Conservation (phyloP, 345 rosid species). For the Kandelia obovata region DNA sequence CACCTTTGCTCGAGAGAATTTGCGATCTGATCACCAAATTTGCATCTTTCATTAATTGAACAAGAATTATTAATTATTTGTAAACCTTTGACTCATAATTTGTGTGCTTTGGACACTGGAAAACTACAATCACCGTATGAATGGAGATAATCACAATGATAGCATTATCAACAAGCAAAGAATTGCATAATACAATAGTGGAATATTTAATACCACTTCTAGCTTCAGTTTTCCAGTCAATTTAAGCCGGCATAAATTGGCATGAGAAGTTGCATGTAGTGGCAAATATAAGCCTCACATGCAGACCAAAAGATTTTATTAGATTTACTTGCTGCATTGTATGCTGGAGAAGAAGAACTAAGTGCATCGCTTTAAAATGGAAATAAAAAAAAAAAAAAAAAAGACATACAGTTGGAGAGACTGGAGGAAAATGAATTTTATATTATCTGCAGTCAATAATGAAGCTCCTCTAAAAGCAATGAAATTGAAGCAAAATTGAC, state of each 20-base stretch:
- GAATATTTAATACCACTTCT: not conserved
- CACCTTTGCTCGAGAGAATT: slow-evolving; percentile 88
- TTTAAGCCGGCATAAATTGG: not conserved
- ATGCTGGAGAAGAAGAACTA: too few relatives aligned
- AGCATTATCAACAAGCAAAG: not conserved
- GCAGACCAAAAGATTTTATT: not conserved
- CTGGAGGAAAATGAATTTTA: not conserved
- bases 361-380: too few relatives aligned
- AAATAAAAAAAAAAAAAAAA: too few relatives aligned
- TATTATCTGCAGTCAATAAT: not conserved
- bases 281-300: too few relatives aligned
- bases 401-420: too few relatives aligned
- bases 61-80: slow-evolving; percentile 5
- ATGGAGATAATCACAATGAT: not conserved
- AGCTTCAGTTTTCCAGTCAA: not conserved
- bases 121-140: not conserved
- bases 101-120: not conserved
- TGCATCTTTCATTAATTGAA: slow-evolving; percentile 22
- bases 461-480: not conserved
- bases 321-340: not conserved
- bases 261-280: too few relatives aligned
- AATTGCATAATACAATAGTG: too few relatives aligned
- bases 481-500: not conserved
- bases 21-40: slow-evolving; percentile 61
- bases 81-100: not conserved